A percentile compares a stretch with the other conserved stretches of the same genome.
These are phyloP conservation scores for Panicum hallii DNA, from an alignment of 202 grass and related monocot genomes.

Conservation along the genomic window DNA sequence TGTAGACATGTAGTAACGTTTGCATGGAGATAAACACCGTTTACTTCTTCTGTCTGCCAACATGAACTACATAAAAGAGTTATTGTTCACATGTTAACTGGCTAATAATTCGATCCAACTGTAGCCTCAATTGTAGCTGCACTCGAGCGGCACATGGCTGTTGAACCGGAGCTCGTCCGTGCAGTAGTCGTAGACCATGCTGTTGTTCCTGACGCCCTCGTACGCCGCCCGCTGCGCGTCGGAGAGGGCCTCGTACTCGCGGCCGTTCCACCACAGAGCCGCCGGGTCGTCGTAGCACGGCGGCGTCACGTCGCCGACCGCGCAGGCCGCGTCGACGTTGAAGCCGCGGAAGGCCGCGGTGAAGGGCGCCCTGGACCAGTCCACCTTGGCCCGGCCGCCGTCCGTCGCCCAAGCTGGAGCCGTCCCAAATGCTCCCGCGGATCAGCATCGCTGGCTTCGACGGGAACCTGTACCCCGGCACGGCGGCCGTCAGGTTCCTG, in stretches of 20 bases:
- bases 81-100: not conserved
- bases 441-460: constrained; percentile 74
- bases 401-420: constrained; percentile 70
- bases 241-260: constrained; percentile 40
- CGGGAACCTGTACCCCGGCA: too few species aligned
- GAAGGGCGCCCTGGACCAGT: constrained; percentile 68
- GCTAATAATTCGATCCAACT: not conserved
- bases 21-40: too few species aligned
- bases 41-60: too few species aligned
- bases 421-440: constrained; percentile 68
- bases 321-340: constrained; percentile 50
- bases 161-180: constrained; percentile 40
- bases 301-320: not conserved
- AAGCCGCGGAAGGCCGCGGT: constrained; percentile 52
- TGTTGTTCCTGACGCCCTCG: constrained; percentile 44
- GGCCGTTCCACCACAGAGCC: constrained; percentile 52
- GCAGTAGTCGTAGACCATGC: constrained; percentile 70
- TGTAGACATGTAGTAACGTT: too few species aligned
- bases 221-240: constrained; percentile 51
- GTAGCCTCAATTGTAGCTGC: constrained; percentile 9
- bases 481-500: too few species aligned
- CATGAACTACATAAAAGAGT: not conserved
- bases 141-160: constrained; percentile 42
- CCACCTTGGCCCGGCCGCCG: constrained; percentile 50
- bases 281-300: constrained; percentile 35